A percentile compares a stretch with the other conserved stretches of the same genome.
Conservation (phyloP, 2,329 filamentous ascomycete species). For the Aspergillus thermomutatus region DNA sequence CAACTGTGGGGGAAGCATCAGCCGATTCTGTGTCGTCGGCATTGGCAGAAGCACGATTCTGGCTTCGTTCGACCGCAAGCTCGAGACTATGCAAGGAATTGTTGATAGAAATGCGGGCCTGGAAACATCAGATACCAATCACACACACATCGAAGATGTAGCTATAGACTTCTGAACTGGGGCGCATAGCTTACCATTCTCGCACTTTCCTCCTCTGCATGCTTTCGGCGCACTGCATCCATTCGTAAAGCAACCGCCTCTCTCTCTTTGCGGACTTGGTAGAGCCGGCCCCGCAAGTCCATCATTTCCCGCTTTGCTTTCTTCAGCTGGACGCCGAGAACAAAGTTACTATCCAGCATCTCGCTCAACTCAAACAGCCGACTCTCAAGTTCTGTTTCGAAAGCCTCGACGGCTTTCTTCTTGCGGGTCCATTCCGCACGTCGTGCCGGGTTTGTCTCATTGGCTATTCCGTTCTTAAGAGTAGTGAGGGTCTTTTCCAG, state of each 20-base stretch:
- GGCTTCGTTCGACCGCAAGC: constrained; percentile 38
- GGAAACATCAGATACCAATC: background rate
- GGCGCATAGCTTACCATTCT: constrained; percentile 27
- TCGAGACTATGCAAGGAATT: constrained; percentile 43
- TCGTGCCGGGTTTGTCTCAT: constrained; percentile 38
- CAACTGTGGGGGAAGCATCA: constrained; percentile 23
- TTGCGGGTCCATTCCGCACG: constrained; percentile 43
- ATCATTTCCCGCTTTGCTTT: constrained; percentile 44
- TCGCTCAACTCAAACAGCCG: constrained; percentile 52
- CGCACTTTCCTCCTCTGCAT: constrained; percentile 37
- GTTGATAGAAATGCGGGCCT: constrained; percentile 41
- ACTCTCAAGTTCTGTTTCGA: constrained; percentile 47
- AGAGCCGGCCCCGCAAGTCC: constrained; percentile 45
- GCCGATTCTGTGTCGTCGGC: constrained; percentile 15
- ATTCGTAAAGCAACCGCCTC: constrained; percentile 49
- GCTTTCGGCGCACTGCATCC: constrained; percentile 46
- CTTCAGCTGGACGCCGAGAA: constrained; percentile 45
- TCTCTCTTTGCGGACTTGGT: constrained; percentile 47
- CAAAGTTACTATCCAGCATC: constrained; percentile 49
- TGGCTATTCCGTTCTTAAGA: constrained; percentile 40
- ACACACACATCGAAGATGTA: background rate
- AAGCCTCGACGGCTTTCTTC: constrained; percentile 47
- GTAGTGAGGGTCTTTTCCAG: constrained; percentile 45
- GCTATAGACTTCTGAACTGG: background rate
- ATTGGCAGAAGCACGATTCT: constrained; percentile 18